A percentile compares a stretch with the other conserved stretches of the same genome.
Evolutionary conservation across 2,329 filamentous ascomycete genomes (phyloP).

Genomic region (Exophiala viscosa): DNA sequence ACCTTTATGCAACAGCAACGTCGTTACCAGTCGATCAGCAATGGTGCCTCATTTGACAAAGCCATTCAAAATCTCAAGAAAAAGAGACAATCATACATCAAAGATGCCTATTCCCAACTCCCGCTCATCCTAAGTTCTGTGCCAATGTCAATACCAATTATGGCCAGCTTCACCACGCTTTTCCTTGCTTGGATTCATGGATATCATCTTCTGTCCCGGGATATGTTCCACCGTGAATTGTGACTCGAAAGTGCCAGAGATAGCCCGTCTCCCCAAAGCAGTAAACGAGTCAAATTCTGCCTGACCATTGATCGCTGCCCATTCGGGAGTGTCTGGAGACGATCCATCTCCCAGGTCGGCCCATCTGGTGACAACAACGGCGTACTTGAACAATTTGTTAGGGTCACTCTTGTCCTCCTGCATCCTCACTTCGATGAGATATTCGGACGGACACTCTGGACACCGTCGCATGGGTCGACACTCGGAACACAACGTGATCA

Average conservation of each 20-base stretch:
- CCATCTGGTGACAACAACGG: constrained; percentile 60
- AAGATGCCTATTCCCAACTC: too few species aligned
- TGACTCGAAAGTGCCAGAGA: constrained; percentile 59
- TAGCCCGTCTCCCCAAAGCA: constrained; percentile 51
- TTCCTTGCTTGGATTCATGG: constrained; percentile 55
- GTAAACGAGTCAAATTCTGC: constrained; percentile 53
- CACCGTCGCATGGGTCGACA: constrained; percentile 60
- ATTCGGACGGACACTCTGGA: constrained; percentile 60
- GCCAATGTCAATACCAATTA: constrained; percentile 53
- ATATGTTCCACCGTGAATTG: constrained; percentile 52
- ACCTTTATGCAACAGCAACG: too few species aligned
- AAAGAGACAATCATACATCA: too few species aligned
- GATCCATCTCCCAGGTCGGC: constrained; percentile 57
- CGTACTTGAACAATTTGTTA: constrained; percentile 53
- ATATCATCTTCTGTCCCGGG: constrained; percentile 56
- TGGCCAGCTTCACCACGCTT: constrained; percentile 54
- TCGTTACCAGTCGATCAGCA: too few species aligned
- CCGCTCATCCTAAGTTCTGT: too few species aligned
- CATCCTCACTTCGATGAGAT: constrained; percentile 58
- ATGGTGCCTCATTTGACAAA: too few species aligned
- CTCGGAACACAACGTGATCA: constrained; percentile 51
- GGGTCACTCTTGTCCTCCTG: constrained; percentile 52
- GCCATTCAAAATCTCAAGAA: too few species aligned
- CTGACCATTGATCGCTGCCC: constrained; percentile 53
- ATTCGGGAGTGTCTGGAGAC: constrained; percentile 50